Evolutionary conservation across 148 eudicot species (phyloP).

Genomic region (Chenopodium formosanum): DNA sequence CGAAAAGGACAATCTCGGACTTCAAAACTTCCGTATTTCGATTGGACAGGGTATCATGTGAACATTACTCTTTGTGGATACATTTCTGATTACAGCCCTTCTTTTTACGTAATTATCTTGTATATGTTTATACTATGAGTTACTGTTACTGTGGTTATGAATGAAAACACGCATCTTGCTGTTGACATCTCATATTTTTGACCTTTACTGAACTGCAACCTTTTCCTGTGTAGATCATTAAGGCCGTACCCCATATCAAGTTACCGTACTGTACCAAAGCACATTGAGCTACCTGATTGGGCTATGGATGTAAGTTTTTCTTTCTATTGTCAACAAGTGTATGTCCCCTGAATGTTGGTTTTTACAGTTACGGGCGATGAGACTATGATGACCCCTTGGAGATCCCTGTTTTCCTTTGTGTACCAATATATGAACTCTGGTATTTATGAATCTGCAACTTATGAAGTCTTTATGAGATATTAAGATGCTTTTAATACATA

Average conservation of each 20-base stretch:
- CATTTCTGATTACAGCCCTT: neutral
- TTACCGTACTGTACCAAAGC: constrained; percentile 61
- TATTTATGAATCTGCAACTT: neutral
- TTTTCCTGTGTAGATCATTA: constrained; percentile 47
- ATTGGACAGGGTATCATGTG: constrained; percentile 86
- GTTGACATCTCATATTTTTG: neutral
- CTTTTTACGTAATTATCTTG: neutral
- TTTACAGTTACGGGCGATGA: neutral
- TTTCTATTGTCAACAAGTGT: constrained; percentile 1
- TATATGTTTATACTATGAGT: neutral
- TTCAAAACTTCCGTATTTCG: constrained; percentile 72
- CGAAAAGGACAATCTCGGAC: constrained; percentile 87
- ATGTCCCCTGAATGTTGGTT: neutral
- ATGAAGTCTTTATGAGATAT: constrained; percentile 1
- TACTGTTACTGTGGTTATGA: neutral
- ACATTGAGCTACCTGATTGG: constrained; percentile 86
- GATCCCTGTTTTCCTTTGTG: neutral
- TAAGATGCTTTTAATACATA: constrained; percentile 18
- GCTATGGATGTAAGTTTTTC: constrained; percentile 69
- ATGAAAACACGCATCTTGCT: neutral
- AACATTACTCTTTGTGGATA: constrained; percentile 8
- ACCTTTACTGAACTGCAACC: constrained; percentile 12
- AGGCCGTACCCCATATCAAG: constrained; percentile 82
- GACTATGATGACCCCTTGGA: neutral
- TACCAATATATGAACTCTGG: constrained; percentile 4